Base-by-base conservation (phyloP, 139 green algal species). In the Chlamydomonas schloesseri region DNA sequence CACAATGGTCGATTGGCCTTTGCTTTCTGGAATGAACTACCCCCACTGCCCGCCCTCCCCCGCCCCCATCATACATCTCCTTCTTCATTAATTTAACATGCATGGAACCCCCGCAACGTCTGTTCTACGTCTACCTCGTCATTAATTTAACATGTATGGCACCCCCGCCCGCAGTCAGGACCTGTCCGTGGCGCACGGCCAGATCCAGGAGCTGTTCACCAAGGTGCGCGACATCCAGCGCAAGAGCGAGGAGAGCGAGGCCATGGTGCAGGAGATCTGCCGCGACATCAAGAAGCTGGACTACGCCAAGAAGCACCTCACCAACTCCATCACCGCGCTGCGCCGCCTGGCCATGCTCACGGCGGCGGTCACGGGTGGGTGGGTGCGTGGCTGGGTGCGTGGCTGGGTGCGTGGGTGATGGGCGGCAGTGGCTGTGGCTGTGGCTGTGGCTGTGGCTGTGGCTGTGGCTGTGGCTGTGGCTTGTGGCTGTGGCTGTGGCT, bases 261-360 rank as follows among this genome's bases (percentile, higher is more conserved):
- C 90, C 26, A 97, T 99, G 94, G 97, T 99, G 53, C 95, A 99
- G 87, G 97, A 99, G 87, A 99, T 99, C 65, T 99, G 96, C 94
- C 90, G 96, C 13, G 97, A 99, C 92, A 99, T 99, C 84, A 95
- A 95, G 82, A 98, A 98, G 91, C 93, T 99, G 36, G 98, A 99
- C 91, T 96, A 92, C 75, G 98, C 98, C 29, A 99, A 99, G 93
- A 94, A 94, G 74, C 96, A 99, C 91, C 93, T 99, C 17, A 99
- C 97, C 0, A 90, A 93, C 90, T 96, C 96, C 82, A 99, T 99
- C 89, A 99, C 98, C 20, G 95, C 96, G 18, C 90, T 99, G 55
- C 87, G 98, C 33, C 90, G 98, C 2, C 93, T 99, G 28, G 94
- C 95, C 17, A 99, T 99, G 97, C 94, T 99, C 9, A 95, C 97